Evolutionary conservation across 768 basidiomycete genomes (phyloP), one percentile per base, ranked within the genome.

Genomic region (Serpula lacrymans): DNA sequence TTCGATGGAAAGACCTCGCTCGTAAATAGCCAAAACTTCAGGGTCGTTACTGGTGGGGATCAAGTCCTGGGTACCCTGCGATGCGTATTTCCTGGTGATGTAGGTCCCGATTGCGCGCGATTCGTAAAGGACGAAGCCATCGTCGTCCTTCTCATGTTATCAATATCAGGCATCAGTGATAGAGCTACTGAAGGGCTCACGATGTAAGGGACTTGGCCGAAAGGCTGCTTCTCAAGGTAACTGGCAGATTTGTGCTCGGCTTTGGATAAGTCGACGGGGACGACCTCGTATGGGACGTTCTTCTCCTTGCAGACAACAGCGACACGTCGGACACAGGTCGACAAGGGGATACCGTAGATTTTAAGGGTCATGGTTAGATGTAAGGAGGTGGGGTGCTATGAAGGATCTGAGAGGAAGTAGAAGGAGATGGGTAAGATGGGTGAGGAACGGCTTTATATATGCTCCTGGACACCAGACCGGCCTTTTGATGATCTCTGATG

Each of bases 151-250:
- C n/a, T 6, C 6, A 5, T 16, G 11, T n/a, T 3, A 17, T 39
- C 26, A 28, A 17, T 14, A n/a, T 14, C 14, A 17, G 17, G 23
- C 23, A 28, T 6, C 12, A 14, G n/a, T 22, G n/a, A 13, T 13
- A 13, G n/a, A 26, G 14, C 4, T 26, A 26, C n/a, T n/a, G n/a
- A 10, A 16, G 14, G 17, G 30, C 37, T 21, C 24, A 72, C 75
- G 40, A 83, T 67, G 54, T 71, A 75, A 3, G 82, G 80, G 20
- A 82, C 65, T 49, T 78, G 75, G 14, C 79, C 78, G 50, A 83
- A 84, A 28, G 37, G 37, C 26, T 39, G 37, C 13, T 59, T 51
- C 20, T 48, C 42, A 26, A 62, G 25, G 55, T 49, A 63, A n/a
- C 37, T 55, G 8, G 53, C 41, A 6, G 49, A 18, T 50, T 64